Conservation (phyloP, 176 grass and related monocot genomes). For the Dactylis glomerata region DNA sequence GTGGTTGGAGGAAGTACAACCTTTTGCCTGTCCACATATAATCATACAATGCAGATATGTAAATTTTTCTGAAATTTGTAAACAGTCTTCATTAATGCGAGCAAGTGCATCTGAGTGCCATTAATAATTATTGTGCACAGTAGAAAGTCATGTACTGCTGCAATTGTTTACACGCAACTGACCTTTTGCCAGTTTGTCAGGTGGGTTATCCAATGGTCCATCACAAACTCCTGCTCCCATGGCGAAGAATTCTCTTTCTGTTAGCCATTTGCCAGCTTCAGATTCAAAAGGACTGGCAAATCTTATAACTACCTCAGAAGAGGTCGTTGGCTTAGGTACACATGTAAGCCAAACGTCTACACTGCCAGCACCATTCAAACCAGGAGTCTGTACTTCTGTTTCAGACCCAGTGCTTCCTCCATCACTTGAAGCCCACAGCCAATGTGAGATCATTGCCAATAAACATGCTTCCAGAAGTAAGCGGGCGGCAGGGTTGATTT, state of each 20-base stretch:
- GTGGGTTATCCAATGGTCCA: constrained; percentile 44
- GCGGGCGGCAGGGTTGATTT: neutral
- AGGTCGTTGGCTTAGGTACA: constrained; percentile 20
- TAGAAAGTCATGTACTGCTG: neutral
- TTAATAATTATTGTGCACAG: neutral
- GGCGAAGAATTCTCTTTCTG: constrained; percentile 31
- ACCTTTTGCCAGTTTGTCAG: constrained; percentile 40
- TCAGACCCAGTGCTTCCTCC: constrained; percentile 30
- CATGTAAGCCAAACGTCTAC: constrained; percentile 8
- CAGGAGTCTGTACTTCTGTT: constrained; percentile 26
- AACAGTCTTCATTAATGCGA: neutral
- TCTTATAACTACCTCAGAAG: constrained; percentile 26
- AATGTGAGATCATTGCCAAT: constrained; percentile 24
- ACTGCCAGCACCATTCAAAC: neutral
- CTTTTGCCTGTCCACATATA: neutral
- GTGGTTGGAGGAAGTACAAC: too few species aligned
- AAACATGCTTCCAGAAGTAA: constrained; percentile 45
- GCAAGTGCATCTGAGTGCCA: neutral
- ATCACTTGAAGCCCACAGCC: constrained; percentile 26
- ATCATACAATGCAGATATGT: neutral
- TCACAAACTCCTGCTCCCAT: constrained; percentile 17
- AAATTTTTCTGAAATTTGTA: neutral
- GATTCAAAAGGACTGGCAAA: neutral
- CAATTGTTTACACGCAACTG: neutral
- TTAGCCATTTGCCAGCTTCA: constrained; percentile 16